phyloP scores from a whole-genome alignment of 495 filamentous ascomycete species.

The Lepraria neglecta region DNA sequence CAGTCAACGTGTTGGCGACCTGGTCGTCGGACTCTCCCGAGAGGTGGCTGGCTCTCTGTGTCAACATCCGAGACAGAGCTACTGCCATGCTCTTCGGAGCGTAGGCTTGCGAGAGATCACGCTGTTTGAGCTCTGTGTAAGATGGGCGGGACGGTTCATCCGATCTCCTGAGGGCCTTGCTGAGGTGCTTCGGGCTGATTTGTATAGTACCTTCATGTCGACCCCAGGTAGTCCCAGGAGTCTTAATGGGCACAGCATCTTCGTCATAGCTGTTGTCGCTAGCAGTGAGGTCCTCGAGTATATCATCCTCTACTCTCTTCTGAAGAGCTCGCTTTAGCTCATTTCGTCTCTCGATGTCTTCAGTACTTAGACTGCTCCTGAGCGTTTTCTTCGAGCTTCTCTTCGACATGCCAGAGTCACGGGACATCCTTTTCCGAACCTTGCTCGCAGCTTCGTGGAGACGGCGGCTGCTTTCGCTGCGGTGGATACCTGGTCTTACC shows the following conservation, averaged over 20 bases:
- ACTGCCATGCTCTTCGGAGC: constrained; percentile 6
- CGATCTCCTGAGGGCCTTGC: constrained; percentile 16
- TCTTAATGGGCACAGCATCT: constrained; percentile 22
- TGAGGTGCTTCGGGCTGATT: constrained; percentile 20
- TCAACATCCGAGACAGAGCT: constrained; percentile 19
- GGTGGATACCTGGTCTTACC: neutral
- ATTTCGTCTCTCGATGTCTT: constrained; percentile 13
- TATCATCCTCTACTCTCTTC: constrained; percentile 14
- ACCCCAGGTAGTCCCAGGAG: constrained; percentile 14
- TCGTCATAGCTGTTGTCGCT: constrained; percentile 18
- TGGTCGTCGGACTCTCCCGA: constrained; percentile 10
- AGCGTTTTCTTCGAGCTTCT: constrained; percentile 19
- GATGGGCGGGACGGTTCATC: constrained; percentile 8
- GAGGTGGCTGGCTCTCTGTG: constrained; percentile 17
- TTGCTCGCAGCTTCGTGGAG: constrained; percentile 20
- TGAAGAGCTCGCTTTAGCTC: constrained; percentile 23
- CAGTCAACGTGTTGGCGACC: neutral
- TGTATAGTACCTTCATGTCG: constrained; percentile 21
- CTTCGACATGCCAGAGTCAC: constrained; percentile 19
- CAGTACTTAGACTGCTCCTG: constrained; percentile 15
- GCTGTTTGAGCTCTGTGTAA: constrained; percentile 7
- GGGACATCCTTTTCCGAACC: constrained; percentile 16
- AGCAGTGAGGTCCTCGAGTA: constrained; percentile 14
- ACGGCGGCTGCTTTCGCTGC: constrained; percentile 12
- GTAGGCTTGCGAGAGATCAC: constrained; percentile 7